Evolutionary conservation across 257 asterid species (phyloP).

Genomic region (Solanum sparsipilum): DNA sequence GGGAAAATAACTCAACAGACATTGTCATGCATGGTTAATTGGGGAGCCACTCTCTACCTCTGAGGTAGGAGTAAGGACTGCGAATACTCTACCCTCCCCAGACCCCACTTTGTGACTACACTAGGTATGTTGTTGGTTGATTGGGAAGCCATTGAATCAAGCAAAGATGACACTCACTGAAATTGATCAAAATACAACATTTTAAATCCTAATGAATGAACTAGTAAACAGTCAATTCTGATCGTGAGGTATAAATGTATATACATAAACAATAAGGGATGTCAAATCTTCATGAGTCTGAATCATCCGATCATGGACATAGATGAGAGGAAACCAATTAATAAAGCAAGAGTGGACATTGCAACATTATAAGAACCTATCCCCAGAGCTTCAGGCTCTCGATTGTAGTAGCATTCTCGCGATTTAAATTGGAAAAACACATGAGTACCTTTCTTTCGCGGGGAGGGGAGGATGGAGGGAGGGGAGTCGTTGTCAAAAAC

Average conservation of each 20-base stretch:
- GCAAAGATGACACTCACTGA: not conserved
- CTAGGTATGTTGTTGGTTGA: not conserved
- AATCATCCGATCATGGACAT: not conserved
- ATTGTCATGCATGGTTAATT: not conserved
- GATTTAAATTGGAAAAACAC: not conserved
- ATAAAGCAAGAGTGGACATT: not conserved
- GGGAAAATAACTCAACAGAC: not conserved
- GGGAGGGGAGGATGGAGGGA: not conserved
- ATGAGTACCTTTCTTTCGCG: not conserved
- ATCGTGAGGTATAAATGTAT: not conserved
- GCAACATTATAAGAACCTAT: not conserved
- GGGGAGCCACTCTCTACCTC: not conserved
- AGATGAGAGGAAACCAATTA: not conserved
- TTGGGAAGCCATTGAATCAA: not conserved
- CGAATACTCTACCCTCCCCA: not conserved
- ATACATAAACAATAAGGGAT: not conserved
- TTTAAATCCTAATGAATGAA: not conserved
- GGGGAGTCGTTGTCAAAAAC: not conserved
- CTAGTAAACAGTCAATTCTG: not conserved
- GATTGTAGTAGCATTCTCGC: not conserved
- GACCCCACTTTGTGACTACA: not conserved
- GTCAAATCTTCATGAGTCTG: not conserved
- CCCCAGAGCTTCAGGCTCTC: not conserved
- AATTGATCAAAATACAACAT: not conserved
- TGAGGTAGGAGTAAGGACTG: not conserved